Base-by-base conservation (phyloP, 768 basidiomycete species). In the Sutorius australiensis region DNA sequence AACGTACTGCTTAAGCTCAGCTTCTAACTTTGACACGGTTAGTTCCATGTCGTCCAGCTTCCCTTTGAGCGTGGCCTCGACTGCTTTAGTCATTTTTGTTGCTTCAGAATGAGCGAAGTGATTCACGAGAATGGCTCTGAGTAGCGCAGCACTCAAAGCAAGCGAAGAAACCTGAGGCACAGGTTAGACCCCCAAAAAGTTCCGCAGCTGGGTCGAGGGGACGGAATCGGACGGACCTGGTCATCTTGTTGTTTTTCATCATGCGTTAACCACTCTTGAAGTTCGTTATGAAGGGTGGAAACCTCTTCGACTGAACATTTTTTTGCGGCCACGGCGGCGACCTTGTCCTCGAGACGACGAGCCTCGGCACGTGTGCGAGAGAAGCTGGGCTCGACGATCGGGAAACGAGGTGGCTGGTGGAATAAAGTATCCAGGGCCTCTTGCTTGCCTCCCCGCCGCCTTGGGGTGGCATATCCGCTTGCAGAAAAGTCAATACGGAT, bases 251-350 rank as follows among this genome's bases (percentile, higher is more conserved):
- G 63, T 67, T 81, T 82, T 59, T 70, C 74, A 61, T 85, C 84
- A 47, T 80, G 73, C 41, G 73, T 75, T 51, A 92, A 70, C 87
- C 87, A 92, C 55, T 82, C 81, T 67, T 88, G 80, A 56, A 92
- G 77, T 72, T 92, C 89, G 64, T 83, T 80, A 72, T 89, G 86
- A 58, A 92, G 80, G 54, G 78, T 73, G 47, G 83, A 80, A 47
- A 92, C 87, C 74, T 92, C 89, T 68, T 91, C 89, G 55, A 92
- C 89, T 36, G 87, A 89, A 73, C 87, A 89, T 78, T 88, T 90
- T 81, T 88, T 88, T 13, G 82, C 80, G 32, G 89, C 89, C 61
- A 90, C 84, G 62, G 78, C 80, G 51, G 83, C 83, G 52, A 92
- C 87, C 71, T 82, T 89, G 72, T 83, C 82, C 71, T 92, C 89